A percentile compares a stretch with the other conserved stretches of the same genome.
Conservation (phyloP, 306 rosid genomes). For the Cucumis cinereus region DNA sequence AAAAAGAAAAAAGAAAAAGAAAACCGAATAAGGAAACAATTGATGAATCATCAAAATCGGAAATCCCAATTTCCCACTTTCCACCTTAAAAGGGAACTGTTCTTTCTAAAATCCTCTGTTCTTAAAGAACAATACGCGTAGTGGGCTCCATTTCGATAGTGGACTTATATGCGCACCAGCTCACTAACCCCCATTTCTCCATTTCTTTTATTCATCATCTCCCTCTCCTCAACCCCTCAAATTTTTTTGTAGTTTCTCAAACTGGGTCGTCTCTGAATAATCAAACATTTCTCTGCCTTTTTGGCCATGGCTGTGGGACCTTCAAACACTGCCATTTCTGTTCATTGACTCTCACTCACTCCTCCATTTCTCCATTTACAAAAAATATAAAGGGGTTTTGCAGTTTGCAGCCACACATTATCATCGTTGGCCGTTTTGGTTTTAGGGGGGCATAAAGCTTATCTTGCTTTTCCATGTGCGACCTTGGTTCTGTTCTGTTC, state of each 20-base stretch:
- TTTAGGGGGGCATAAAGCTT: conserved; percentile 13
- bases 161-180: conserved; percentile 62
- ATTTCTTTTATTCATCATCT: background rate
- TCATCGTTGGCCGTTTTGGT: conserved; percentile 27
- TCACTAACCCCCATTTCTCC: conserved; percentile 16
- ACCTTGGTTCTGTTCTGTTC: conserved; percentile 21
- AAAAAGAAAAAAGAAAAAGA: no score
- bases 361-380: background rate
- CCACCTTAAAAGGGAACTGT: background rate
- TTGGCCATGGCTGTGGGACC: conserved; percentile 6
- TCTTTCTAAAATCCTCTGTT: background rate
- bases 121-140: background rate
- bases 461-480: conserved; percentile 50
- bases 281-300: background rate
- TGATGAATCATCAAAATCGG: background rate
- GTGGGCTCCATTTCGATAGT: conserved; percentile 3
- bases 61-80: background rate
- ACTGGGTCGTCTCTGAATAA: background rate
- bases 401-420: conserved; percentile 21
- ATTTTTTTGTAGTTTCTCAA: background rate
- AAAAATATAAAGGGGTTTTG: background rate
- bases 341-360: background rate
- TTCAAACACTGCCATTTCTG: background rate
- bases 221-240: background rate
- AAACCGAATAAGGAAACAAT: background rate